Evolutionary conservation across 768 basidiomycete species (phyloP).

Genomic region (Phlebiopsis flavidoalba): DNA sequence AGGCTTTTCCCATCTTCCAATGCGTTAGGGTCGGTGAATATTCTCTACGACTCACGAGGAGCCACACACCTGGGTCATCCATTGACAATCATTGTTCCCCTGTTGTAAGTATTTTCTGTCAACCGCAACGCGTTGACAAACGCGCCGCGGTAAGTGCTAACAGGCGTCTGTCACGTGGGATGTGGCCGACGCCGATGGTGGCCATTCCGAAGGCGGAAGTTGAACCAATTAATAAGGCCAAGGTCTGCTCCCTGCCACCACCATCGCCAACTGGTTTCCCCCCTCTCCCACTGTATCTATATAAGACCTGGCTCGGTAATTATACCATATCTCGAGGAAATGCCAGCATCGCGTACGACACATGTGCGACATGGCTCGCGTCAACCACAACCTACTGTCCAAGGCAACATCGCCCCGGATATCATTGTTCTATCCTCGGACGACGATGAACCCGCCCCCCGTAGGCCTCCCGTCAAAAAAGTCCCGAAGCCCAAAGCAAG

Average conservation of each 20-base stretch:
- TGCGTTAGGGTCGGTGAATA: no score
- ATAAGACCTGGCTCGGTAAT: not conserved
- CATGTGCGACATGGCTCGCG: constrained; percentile 12
- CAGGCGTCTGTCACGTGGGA: not conserved
- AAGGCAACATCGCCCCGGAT: not conserved
- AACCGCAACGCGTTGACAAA: no score
- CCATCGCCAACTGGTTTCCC: constrained; percentile 1
- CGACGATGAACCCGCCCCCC: constrained; percentile 11
- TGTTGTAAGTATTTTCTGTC: no score
- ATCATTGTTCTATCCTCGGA: constrained; percentile 19
- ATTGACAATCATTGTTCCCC: no score
- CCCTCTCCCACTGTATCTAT: not conserved
- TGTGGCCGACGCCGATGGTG: not conserved
- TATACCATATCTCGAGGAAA: not conserved
- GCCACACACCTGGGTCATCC: no score
- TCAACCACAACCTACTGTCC: constrained; percentile 7
- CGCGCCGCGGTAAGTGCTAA: not conserved
- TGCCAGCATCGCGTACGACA: constrained; percentile 1
- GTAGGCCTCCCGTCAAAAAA: constrained; percentile 1
- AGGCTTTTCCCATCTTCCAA: no score
- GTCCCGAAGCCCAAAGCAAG: not conserved
- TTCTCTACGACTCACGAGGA: no score
- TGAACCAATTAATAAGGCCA: not conserved
- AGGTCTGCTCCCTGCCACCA: not conserved
- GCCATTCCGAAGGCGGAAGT: constrained; percentile 2